A percentile compares a stretch with the other conserved stretches of the same genome.
These are phyloP conservation scores for Penicillium sp. DNA, from an alignment of 2,329 filamentous ascomycete species.

Conservation along the genomic window DNA sequence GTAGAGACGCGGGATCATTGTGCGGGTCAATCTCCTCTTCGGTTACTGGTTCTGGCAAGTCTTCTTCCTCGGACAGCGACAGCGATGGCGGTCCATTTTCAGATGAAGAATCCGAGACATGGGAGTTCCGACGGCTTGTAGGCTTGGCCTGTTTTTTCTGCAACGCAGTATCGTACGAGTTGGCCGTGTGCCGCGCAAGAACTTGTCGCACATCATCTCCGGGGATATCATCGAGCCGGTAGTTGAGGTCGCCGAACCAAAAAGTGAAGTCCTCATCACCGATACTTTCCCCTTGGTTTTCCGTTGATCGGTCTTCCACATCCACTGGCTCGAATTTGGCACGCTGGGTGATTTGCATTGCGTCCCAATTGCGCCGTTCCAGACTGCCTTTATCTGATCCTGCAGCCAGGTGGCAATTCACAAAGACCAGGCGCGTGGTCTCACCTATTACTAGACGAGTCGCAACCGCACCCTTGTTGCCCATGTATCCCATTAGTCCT, in stretches of 20 bases:
- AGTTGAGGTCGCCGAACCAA: constrained; percentile 97
- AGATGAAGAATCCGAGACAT: background rate
- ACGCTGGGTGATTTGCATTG: constrained; percentile 73
- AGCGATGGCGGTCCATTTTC: background rate
- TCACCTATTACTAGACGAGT: constrained; percentile 84
- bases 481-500: constrained; percentile 87
- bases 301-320: constrained; percentile 63
- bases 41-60: constrained; percentile 20
- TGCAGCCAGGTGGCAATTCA: constrained; percentile 90
- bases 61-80: constrained; percentile 12
- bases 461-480: constrained; percentile 90
- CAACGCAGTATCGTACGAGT: constrained; percentile 69
- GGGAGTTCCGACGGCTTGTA: constrained; percentile 8
- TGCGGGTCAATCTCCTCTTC: constrained; percentile 72
- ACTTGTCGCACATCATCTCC: constrained; percentile 87
- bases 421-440: constrained; percentile 83
- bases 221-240: constrained; percentile 82
- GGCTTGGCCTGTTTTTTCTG: constrained; percentile 31
- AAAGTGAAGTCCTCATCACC: constrained; percentile 93
- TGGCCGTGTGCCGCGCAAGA: constrained; percentile 77
- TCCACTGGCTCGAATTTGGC: constrained; percentile 79
- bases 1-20: constrained; percentile 81
- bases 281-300: constrained; percentile 63
- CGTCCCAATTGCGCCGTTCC: constrained; percentile 89
- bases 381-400: constrained; percentile 76